Percentiles rank a stretch among this genome's conserved stretches.
Conservation (phyloP, 805 yeast genomes). For the Yarrowia alimentaria region DNA sequence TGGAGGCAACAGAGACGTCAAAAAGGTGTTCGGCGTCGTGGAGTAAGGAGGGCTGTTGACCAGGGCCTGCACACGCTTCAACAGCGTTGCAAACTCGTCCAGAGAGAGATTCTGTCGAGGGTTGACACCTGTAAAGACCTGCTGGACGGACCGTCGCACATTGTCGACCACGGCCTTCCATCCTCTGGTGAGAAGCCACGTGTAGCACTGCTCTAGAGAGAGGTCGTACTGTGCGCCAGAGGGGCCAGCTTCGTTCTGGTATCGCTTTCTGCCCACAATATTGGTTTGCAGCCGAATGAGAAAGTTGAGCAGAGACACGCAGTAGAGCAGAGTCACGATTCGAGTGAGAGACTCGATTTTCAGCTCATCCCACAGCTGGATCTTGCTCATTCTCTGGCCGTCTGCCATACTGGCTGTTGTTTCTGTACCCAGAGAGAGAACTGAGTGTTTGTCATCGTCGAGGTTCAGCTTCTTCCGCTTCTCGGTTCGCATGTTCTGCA, state of each 20-base stretch:
- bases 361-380: constrained; percentile 79
- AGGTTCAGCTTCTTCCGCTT: constrained; percentile 18
- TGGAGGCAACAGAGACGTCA: constrained; percentile 49
- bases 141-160: constrained; percentile 55
- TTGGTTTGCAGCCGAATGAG: constrained; percentile 84
- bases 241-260: constrained; percentile 37
- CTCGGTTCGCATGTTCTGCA: constrained; percentile 55
- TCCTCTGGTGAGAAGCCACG: constrained; percentile 93
- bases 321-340: constrained; percentile 66
- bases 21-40: constrained; percentile 30
- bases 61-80: constrained; percentile 40
- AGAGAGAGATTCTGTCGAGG: constrained; percentile 71
- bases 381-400: constrained; percentile 46
- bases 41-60: constrained; percentile 42
- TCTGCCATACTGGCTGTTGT: constrained; percentile 26
- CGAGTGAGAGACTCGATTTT: constrained; percentile 74
- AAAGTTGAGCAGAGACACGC: constrained; percentile 64
- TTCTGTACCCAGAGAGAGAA: constrained; percentile 30
- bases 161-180: constrained; percentile 60
- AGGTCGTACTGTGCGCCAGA: constrained; percentile 7
- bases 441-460: constrained; percentile 30
- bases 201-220: constrained; percentile 54
- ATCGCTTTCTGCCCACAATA: constrained; percentile 81
- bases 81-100: constrained; percentile 50
- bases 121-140: constrained; percentile 59